These are phyloP conservation scores for Ilex asprella DNA, from an alignment of 257 asterid species.

Conservation along the genomic window DNA sequence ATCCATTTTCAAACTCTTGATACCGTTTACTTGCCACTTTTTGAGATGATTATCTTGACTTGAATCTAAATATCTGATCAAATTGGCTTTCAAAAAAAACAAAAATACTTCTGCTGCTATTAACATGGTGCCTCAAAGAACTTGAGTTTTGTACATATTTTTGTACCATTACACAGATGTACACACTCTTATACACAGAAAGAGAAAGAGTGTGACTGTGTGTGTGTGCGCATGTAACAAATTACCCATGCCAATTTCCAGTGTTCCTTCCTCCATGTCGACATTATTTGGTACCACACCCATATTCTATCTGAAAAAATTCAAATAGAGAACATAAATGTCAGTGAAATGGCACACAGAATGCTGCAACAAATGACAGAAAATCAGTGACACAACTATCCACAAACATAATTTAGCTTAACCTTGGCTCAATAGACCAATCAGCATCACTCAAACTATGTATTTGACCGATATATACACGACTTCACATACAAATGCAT, in stretches of 20 bases:
- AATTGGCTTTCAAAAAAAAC: background rate
- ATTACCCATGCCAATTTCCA: slow-evolving; percentile 94
- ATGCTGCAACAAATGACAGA: background rate
- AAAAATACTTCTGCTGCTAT: background rate
- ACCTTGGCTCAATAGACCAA: background rate
- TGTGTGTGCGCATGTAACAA: background rate
- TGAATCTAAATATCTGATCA: background rate
- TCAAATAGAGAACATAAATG: slow-evolving; percentile 6
- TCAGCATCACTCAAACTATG: too few species aligned
- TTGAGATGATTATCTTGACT: too few species aligned
- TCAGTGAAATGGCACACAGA: background rate
- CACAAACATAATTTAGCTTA: background rate
- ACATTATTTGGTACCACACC: slow-evolving; percentile 48
- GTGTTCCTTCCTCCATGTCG: slow-evolving; percentile 75
- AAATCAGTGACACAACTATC: background rate
- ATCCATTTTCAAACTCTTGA: too few species aligned
- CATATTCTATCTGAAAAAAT: slow-evolving; percentile 42
- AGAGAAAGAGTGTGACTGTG: too few species aligned
- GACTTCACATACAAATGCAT: too few species aligned
- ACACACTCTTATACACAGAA: background rate
- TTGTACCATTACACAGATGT: too few species aligned
- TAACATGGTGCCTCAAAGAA: too few species aligned
- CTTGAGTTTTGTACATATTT: too few species aligned
- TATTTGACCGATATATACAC: too few species aligned
- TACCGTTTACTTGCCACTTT: too few species aligned